phyloP scores from a whole-genome alignment of 352 stramenopile genomes.

The Elongisporangium anandrum region DNA sequence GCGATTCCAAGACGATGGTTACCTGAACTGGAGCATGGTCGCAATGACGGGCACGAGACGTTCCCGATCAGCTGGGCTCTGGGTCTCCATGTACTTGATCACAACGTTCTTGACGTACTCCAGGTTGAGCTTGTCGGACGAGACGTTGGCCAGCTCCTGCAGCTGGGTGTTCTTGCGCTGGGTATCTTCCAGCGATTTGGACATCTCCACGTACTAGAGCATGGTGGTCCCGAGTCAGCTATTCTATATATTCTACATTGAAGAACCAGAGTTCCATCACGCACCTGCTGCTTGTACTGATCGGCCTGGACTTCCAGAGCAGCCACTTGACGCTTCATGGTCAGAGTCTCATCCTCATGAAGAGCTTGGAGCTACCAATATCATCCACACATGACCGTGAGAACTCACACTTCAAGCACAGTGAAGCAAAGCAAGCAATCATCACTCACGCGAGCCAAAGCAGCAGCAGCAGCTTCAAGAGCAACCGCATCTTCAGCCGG shows the following conservation, averaged over 20 bases:
- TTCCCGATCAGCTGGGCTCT: conserved; percentile 67
- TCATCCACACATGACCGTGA: too few species aligned
- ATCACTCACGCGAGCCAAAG: neutral
- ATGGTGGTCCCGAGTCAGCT: conserved; percentile 1
- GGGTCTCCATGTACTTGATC: conserved; percentile 81
- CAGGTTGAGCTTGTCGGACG: conserved; percentile 50
- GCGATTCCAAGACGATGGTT: neutral
- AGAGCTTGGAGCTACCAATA: conserved; percentile 15
- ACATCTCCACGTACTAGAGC: conserved; percentile 46
- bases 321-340: conserved; percentile 37
- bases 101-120: conserved; percentile 87
- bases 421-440: too few species aligned
- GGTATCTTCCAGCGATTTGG: conserved; percentile 34
- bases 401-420: too few species aligned
- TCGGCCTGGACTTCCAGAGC: conserved; percentile 4
- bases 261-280: neutral
- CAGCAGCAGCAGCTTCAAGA: neutral
- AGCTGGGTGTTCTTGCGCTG: conserved; percentile 51
- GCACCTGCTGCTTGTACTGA: conserved; percentile 45
- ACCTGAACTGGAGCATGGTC: conserved; percentile 63
- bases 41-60: conserved; percentile 75
- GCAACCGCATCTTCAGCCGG: neutral
- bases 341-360: conserved; percentile 29
- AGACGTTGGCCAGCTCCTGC: conserved; percentile 36
- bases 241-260: neutral